A percentile compares a stretch with the other conserved stretches of the same genome.
These are phyloP conservation scores for Tetraselmis striata DNA, from an alignment of 139 green algal species.

Conservation along the genomic window DNA sequence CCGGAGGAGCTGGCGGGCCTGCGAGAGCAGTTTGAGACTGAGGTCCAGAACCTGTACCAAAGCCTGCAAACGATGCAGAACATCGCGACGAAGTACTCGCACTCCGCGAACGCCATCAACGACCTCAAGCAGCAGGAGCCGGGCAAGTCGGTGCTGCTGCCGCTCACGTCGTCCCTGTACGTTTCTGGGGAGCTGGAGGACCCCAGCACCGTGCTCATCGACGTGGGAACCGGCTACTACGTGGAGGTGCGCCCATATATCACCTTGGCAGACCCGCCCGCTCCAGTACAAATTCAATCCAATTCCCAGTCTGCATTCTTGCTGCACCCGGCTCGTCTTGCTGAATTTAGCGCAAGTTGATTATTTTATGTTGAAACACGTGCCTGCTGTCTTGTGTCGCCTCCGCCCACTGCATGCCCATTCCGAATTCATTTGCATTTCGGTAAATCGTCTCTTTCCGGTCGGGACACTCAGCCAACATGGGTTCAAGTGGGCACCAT, in stretches of 20 bases:
- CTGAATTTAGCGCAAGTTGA: too few species aligned
- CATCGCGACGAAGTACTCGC: neutral
- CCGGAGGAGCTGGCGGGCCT: neutral
- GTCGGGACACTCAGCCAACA: too few species aligned
- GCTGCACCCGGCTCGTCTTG: too few species aligned
- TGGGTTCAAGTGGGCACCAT: too few species aligned
- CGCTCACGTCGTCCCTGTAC: conserved; percentile 10
- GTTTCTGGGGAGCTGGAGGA: conserved; percentile 7
- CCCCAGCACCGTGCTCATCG: conserved; percentile 8
- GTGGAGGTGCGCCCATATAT: conserved; percentile 11
- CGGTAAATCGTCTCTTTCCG: too few species aligned
- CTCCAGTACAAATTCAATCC: too few species aligned
- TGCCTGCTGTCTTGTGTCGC: too few species aligned
- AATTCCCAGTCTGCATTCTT: too few species aligned
- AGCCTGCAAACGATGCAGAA: neutral
- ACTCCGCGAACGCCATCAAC: neutral
- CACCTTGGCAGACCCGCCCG: too few species aligned
- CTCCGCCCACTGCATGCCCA: too few species aligned
- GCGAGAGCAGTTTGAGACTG: neutral
- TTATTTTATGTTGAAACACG: too few species aligned
- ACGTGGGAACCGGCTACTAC: conserved; percentile 16
- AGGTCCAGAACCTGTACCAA: neutral
- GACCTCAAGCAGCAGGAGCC: neutral
- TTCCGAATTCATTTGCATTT: too few species aligned
- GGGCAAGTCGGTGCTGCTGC: conserved; percentile 2